Evolutionary conservation across 495 filamentous ascomycete species (phyloP), one percentile per base, ranked within the genome.

Genomic region (Viridothelium virens): DNA sequence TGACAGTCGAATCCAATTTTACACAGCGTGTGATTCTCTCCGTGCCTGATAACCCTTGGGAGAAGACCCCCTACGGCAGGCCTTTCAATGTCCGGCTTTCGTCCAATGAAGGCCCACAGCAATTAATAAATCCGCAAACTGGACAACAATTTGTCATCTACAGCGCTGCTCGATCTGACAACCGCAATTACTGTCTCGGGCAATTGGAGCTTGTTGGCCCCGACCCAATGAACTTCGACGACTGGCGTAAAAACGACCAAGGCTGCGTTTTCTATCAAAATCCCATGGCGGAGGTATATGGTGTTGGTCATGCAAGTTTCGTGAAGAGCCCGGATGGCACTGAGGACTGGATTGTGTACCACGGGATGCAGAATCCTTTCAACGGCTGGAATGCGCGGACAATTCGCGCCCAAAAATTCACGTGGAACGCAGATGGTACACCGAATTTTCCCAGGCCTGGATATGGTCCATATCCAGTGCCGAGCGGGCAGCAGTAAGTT

Each of bases 201-300:
- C 74, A 74, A 64, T 71, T 78, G 38, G 77, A 78, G 72, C 76
- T 82, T 1, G 74, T 81, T 9, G 81, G 80, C 31, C 73, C 76
- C 46, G 79, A 83, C 68, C 80, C 80, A 1, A 81, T 82, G 79
- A 75, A 81, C 48, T 72, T 76, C n/a, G 41, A 56, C 34, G 76
- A 77, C 56, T 82, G 80, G 81, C 62, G 64, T 14, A 83, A 83
- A 66, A 70, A 80, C 63, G 72, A 67, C 7, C 74, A 74, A 1
- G 78, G 79, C 1, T 79, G 78, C 62, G 76, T 82, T 6, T 83
- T 82, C 72, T 80, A 81, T 64, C 80, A 82, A 70, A 81, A 83
- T 68, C 71, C 78, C 2, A 63, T 68, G 1, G 71, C 74, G 3
- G 69, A 74, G 16, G 70, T 79, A n/a, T 82, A 80, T 66, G 80